These are phyloP conservation scores for Candida michaelii DNA, from an alignment of 805 yeast genomes.

Conservation along the genomic window DNA sequence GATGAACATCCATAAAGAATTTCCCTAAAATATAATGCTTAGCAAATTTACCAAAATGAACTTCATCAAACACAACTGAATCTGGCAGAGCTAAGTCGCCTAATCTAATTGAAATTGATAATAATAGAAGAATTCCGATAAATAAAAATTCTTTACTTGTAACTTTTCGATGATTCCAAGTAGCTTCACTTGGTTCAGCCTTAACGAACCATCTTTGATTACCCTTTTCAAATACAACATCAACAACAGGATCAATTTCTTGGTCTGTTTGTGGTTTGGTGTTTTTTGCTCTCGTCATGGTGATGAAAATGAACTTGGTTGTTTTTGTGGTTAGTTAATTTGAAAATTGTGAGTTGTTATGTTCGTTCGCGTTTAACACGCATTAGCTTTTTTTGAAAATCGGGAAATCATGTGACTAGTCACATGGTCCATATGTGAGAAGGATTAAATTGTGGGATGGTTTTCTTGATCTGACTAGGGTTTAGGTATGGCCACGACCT, in stretches of 20 bases:
- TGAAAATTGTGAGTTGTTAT: conserved; percentile 1
- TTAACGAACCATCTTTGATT: conserved; percentile 48
- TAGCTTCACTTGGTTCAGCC: conserved; percentile 34
- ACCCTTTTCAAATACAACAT: conserved; percentile 10
- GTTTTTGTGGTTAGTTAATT: neutral
- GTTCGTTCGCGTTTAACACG: conserved; percentile 6
- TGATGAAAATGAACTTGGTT: neutral
- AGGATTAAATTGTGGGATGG: too few relatives aligned
- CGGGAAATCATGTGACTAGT: too few relatives aligned
- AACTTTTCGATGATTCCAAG: conserved; percentile 38
- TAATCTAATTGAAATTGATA: conserved; percentile 61
- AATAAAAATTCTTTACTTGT: conserved; percentile 24
- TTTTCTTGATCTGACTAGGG: too few relatives aligned
- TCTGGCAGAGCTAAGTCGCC: conserved; percentile 63
- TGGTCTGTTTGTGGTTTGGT: neutral
- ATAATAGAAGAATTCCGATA: conserved; percentile 43
- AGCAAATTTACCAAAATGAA: conserved; percentile 96
- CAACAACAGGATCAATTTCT: conserved; percentile 9
- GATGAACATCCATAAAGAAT: conserved; percentile 74
- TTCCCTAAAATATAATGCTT: conserved; percentile 67
- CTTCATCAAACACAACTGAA: conserved; percentile 90
- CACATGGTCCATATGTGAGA: too few relatives aligned
- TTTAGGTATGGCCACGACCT: too few relatives aligned
- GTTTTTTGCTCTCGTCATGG: neutral
- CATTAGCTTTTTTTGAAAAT: too few relatives aligned